Evolutionary conservation across 2,329 filamentous ascomycete genomes (phyloP), one percentile per base, ranked within the genome.

Genomic region (Periconia macrospinosa): DNA sequence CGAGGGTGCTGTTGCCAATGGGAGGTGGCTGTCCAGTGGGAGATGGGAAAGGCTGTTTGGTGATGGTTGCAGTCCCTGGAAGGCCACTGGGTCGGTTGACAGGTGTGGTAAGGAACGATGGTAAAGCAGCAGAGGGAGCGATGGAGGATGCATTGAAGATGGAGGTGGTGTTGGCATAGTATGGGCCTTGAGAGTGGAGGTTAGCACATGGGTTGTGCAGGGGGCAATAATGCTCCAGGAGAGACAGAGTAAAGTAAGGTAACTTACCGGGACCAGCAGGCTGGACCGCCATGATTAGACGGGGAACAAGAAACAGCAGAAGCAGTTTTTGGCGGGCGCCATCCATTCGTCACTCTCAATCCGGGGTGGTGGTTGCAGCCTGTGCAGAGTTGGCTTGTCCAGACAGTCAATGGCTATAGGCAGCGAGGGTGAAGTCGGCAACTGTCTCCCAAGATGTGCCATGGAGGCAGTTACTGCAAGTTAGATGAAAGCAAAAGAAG

Each of bases 121-220:
- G 15, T 37, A 6, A 10, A 37, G 23, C 23, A 27, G 23, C 40
- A 33, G 52, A 50, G 41, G 49, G 41, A 42, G 52, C 53, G 18
- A 56, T 60, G 52, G 23, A 27, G 8, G 23, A 27, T 27, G 23
- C 5, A 27, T 27, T 27, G 23, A 27, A 27, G 23, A 27, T 3
- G 33, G 55, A 51, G 20, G 65, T 69, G 46, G 50, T 51, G 54
- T 72, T 72, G 53, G 55, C 57, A 59, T 68, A 69, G 33, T 37
- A 37, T 20, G 59, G 55, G 49, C 59, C 60, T 72, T 61, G 54
- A 59, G 56, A 8, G 61, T 60, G 60, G 65, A 60, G 40, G 57
- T 70, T 63, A 68, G 67, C 56, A 66, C 51, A 58, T 50, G 33
- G 5, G 33, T 8, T 13, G 13, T 33, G 30, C n/a, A n/a, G n/a